phyloP scores from a whole-genome alignment of 169 alveolate species.

The Plasmodium reichenowi region DNA sequence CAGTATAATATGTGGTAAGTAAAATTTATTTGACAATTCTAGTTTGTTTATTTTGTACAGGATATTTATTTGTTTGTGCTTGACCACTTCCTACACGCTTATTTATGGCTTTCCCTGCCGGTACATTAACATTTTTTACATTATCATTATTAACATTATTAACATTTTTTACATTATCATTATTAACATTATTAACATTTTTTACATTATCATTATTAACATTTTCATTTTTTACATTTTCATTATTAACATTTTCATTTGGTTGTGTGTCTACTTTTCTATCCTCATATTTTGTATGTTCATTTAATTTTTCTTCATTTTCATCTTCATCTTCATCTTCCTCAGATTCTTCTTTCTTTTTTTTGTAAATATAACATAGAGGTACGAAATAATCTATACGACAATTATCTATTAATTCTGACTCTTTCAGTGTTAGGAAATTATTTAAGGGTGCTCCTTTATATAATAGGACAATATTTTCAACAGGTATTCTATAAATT shows the following conservation, averaged over 20 bases:
- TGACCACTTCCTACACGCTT: too few relatives aligned
- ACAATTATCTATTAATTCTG: constrained; percentile 47
- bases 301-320: not conserved
- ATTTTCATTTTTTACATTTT: too few relatives aligned
- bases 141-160: too few relatives aligned
- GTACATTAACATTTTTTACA: too few relatives aligned
- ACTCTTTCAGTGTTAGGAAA: constrained; percentile 55
- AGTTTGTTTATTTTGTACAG: too few relatives aligned
- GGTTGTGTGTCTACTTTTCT: not conserved
- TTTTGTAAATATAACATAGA: constrained; percentile 44
- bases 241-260: not conserved
- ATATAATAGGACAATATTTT: constrained; percentile 38
- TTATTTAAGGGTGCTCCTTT: constrained; percentile 70
- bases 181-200: too few relatives aligned
- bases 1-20: too few relatives aligned
- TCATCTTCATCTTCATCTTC: constrained; percentile 14
- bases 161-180: too few relatives aligned
- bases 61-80: too few relatives aligned
- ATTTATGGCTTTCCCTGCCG: too few relatives aligned
- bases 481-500: constrained; percentile 46
- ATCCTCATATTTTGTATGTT: not conserved
- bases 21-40: too few relatives aligned
- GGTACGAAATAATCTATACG: constrained; percentile 57
- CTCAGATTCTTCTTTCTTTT: constrained; percentile 2
- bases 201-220: too few relatives aligned